Evolutionary conservation across 345 rosid genomes (phyloP).

Genomic region (Cardiospermum halicacabum): DNA sequence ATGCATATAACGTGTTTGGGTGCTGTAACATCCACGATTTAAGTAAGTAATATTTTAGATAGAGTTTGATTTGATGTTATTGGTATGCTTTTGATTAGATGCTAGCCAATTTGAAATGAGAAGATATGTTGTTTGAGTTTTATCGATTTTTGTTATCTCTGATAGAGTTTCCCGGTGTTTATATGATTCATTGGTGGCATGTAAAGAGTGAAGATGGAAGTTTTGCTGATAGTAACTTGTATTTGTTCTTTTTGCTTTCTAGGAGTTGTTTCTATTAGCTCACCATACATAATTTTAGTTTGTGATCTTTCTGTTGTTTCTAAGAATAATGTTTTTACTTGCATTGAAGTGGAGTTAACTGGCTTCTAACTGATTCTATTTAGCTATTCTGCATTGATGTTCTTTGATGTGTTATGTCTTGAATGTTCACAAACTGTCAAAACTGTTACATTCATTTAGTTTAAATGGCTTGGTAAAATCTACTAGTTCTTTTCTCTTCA

Average conservation of each 20-base stretch:
- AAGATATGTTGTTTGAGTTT: background rate
- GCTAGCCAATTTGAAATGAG: background rate
- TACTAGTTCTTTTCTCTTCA: background rate
- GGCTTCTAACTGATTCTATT: background rate
- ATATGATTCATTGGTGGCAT: constrained; percentile 51
- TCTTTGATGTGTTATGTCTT: background rate
- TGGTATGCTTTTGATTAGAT: background rate
- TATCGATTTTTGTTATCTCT: constrained; percentile 25
- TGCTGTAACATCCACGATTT: background rate
- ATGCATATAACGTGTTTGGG: background rate
- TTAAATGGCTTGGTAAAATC: background rate
- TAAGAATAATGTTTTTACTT: background rate
- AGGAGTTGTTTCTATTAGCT: constrained; percentile 40
- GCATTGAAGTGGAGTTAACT: background rate
- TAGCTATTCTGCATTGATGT: background rate
- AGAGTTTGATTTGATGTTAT: background rate
- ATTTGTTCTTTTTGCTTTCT: constrained; percentile 9
- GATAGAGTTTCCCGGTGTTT: constrained; percentile 25
- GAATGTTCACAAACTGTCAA: background rate
- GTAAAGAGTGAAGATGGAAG: constrained; percentile 24
- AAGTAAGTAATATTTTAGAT: background rate
- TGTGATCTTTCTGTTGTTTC: background rate
- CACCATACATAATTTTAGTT: constrained; percentile 19
- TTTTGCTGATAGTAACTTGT: constrained; percentile 39
- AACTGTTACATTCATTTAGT: background rate